Evolutionary conservation across 495 filamentous ascomycete species (phyloP).

Genomic region (Annulohypoxylon bovei): DNA sequence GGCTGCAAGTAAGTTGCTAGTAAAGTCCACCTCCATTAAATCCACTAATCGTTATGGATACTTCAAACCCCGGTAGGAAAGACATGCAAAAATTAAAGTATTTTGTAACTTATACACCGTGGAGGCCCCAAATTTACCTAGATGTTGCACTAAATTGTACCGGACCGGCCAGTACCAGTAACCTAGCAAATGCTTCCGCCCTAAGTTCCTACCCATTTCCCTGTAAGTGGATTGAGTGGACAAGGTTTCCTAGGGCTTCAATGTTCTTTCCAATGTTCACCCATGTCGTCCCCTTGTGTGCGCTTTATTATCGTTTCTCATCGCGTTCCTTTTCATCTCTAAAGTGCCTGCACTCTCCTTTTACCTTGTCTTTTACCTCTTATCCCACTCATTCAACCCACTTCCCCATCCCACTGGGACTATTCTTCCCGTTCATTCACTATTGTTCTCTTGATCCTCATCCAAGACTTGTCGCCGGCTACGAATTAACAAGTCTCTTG

Average conservation of each 20-base stretch:
- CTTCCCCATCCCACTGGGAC: slow-evolving; percentile 24
- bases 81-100: background rate
- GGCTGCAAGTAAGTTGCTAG: slow-evolving; percentile 10
- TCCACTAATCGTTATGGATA: slow-evolving; percentile 15
- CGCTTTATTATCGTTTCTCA: slow-evolving; percentile 41
- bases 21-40: background rate
- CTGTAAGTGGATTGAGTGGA: slow-evolving; percentile 26
- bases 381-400: slow-evolving; percentile 30
- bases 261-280: slow-evolving; percentile 20
- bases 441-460: slow-evolving; percentile 32
- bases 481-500: slow-evolving; percentile 41
- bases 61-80: background rate
- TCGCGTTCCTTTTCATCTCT: slow-evolving; percentile 39
- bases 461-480: slow-evolving; percentile 38
- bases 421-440: slow-evolving; percentile 38
- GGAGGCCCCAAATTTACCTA: background rate
- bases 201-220: slow-evolving; percentile 21
- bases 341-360: slow-evolving; percentile 31
- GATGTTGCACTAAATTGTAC: background rate
- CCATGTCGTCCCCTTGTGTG: slow-evolving; percentile 24
- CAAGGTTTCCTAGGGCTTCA: slow-evolving; percentile 19
- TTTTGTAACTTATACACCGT: slow-evolving; percentile 21
- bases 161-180: slow-evolving; percentile 16
- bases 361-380: slow-evolving; percentile 16
- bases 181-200: slow-evolving; percentile 15